A percentile compares a stretch with the other conserved stretches of the same genome.
phyloP scores from a whole-genome alignment of 768 basidiomycete species.

The Leccinum variicolor region DNA sequence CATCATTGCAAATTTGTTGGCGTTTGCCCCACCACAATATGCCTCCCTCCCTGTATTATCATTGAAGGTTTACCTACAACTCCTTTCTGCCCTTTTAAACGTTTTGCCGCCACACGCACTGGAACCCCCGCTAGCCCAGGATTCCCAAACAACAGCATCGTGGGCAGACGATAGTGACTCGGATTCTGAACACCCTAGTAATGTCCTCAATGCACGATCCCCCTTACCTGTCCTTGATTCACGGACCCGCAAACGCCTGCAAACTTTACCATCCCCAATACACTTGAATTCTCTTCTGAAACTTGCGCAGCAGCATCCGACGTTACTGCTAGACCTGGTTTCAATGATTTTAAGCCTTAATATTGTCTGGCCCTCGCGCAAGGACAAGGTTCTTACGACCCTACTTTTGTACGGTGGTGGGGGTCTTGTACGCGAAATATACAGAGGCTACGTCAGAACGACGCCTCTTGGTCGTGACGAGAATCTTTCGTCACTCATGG shows the following conservation, averaged over 20 bases:
- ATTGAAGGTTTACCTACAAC: slow-evolving; percentile 50
- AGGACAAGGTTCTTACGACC: slow-evolving; percentile 55
- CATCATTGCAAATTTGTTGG: slow-evolving; percentile 68
- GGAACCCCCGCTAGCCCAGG: slow-evolving; percentile 37
- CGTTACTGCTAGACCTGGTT: slow-evolving; percentile 47
- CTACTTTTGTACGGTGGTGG: slow-evolving; percentile 51
- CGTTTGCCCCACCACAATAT: slow-evolving; percentile 65
- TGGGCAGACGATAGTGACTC: slow-evolving; percentile 38
- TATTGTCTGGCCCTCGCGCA: slow-evolving; percentile 55
- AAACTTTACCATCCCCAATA: slow-evolving; percentile 47
- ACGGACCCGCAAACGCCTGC: slow-evolving; percentile 61
- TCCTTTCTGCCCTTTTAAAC: slow-evolving; percentile 51
- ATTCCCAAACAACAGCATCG: slow-evolving; percentile 7
- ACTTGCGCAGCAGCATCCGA: slow-evolving; percentile 37
- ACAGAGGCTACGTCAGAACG: slow-evolving; percentile 59
- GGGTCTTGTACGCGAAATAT: slow-evolving; percentile 72
- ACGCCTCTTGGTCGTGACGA: slow-evolving; percentile 62
- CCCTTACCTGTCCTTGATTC: slow-evolving; percentile 47
- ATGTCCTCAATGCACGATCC: slow-evolving; percentile 33
- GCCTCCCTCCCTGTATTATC: slow-evolving; percentile 41
- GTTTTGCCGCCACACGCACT: slow-evolving; percentile 51
- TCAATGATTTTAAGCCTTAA: slow-evolving; percentile 55
- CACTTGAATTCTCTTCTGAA: slow-evolving; percentile 58
- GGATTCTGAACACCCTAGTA: slow-evolving; percentile 35
- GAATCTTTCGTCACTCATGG: slow-evolving; percentile 33